Base-by-base conservation (phyloP, 768 basidiomycete genomes). In the Guyanaporus albipodus region DNA sequence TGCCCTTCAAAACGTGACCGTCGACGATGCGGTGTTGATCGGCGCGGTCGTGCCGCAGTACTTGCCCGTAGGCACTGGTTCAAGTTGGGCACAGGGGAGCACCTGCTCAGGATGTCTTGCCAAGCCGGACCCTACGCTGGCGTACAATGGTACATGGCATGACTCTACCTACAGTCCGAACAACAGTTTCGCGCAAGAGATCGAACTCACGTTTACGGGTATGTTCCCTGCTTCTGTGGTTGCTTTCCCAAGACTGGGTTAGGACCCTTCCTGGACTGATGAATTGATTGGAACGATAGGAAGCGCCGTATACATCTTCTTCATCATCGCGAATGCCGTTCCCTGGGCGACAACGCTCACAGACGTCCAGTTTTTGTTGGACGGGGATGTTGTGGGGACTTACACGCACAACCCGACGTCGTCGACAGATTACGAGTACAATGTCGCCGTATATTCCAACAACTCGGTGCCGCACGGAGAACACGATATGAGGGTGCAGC, bases 81-180 rank as follows among this genome's bases (percentile, higher is more conserved):
- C 43, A 1, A 3, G 1, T 1, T 59, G 58, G 58, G 44, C 42
- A 3, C 1, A 19, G 9, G 57, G 50, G 0, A 46, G 50, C 9
- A 33, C 22, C 8, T 59, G 58, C n/a, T 6, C 46, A 0, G 4
- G 0, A 3, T 59, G 58, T 8, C 0, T 9, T 1, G 47, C 17
- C 3, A 2, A 32, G 2, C 54, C 46, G 3, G 35, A 53, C 31
- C 26, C 49, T 6, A 11, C 44, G 1, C 12, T 3, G 15, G 51
- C 38, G 2, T 49, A 56, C 26, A 23, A 56, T 6, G 48, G 29
- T 2, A 59, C 58, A 33, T 59, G 58, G 58, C 58, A 59, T 14
- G 57, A 53, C 7, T 1, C 38, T 3, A 59, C 46, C 6, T 53
- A 8, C 14, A 0, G 2, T 33, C 24, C 28, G 2, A 2, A 3